Conservation (phyloP, 2,329 filamentous ascomycete species). For the Cordyceps pruinosa region DNA sequence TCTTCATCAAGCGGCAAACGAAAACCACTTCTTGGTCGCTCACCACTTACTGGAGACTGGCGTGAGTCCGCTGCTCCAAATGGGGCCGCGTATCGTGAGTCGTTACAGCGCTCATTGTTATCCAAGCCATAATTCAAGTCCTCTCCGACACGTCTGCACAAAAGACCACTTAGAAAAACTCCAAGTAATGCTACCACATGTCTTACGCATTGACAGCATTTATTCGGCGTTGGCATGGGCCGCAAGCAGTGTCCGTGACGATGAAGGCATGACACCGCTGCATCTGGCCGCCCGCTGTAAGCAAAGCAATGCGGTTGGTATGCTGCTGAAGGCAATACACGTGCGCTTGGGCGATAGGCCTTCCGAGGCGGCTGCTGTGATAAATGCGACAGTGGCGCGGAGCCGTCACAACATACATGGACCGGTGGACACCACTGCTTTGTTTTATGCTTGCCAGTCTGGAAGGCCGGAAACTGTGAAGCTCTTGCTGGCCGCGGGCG, state of each 20-base stretch:
- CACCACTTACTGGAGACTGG: conserved; percentile 16
- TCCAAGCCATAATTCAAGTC: not conserved
- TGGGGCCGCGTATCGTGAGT: not conserved
- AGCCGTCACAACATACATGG: not conserved
- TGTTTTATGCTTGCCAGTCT: conserved; percentile 22
- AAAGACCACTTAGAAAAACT: not conserved
- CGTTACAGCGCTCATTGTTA: not conserved
- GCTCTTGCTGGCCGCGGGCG: conserved; percentile 22
- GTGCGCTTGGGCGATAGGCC: not conserved
- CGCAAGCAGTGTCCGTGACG: conserved; percentile 16
- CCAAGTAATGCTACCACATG: not conserved
- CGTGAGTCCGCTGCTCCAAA: not conserved
- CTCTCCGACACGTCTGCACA: not conserved
- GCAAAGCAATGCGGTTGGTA: conserved; percentile 27
- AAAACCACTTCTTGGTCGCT: conserved; percentile 10
- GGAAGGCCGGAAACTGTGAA: conserved; percentile 22
- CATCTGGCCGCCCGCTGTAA: conserved; percentile 32
- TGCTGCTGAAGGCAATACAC: conserved; percentile 18
- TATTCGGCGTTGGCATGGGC: conserved; percentile 8
- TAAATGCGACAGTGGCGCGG: not conserved
- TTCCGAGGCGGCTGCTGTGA: not conserved
- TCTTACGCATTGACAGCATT: not conserved
- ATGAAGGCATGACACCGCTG: conserved; percentile 30
- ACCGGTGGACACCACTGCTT: conserved; percentile 12
- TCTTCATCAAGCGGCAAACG: not conserved